Percentiles rank a stretch among this genome's conserved stretches.
Conservation (phyloP, 331 rosid genomes). For the Arachis monticola region DNA sequence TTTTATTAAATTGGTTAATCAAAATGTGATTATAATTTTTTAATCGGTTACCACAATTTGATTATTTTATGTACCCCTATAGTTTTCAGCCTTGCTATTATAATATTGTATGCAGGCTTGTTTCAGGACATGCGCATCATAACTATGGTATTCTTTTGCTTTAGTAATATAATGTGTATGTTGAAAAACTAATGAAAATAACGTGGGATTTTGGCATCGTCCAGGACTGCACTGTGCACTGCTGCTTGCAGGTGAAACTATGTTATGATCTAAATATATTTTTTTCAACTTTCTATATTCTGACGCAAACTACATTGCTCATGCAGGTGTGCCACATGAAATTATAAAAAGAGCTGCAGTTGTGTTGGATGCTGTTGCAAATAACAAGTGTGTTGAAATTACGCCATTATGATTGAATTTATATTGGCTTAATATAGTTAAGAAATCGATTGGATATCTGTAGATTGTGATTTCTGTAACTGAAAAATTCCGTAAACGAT, state of each 20-base stretch:
- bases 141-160: slow-evolving; percentile 72
- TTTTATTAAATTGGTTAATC: no score
- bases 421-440: no score
- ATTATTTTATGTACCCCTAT: no score
- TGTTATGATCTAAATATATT: background rate
- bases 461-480: no score
- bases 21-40: no score
- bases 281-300: background rate
- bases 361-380: slow-evolving; percentile 69
- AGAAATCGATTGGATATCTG: no score
- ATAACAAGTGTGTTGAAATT: slow-evolving; percentile 53
- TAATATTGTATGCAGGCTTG: slow-evolving; percentile 62
- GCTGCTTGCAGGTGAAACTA: slow-evolving; percentile 72
- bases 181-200: slow-evolving; percentile 39
- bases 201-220: slow-evolving; percentile 36
- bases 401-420: no score
- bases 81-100: slow-evolving; percentile 36
- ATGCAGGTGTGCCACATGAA: slow-evolving; percentile 75
- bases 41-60: no score
- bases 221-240: slow-evolving; percentile 93
- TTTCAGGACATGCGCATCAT: slow-evolving; percentile 80
- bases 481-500: no score
- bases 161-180: slow-evolving; percentile 31
- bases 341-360: slow-evolving; percentile 78
- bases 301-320: slow-evolving; percentile 20